phyloP scores from a whole-genome alignment of 176 grass and related monocot species.

The Oryza coarctata region DNA sequence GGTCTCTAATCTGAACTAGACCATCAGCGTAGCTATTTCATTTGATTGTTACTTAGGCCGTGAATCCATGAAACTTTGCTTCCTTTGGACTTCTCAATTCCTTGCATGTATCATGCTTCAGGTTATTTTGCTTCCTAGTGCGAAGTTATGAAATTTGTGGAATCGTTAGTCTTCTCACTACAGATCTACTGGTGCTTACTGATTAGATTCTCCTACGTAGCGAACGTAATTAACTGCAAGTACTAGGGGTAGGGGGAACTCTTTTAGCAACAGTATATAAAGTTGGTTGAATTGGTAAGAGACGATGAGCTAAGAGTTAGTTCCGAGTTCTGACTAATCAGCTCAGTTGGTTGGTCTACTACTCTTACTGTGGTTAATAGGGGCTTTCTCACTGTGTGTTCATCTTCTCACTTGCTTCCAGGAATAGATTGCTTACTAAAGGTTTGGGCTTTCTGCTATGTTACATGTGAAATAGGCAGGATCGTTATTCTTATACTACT shows the following conservation, averaged over 20 bases:
- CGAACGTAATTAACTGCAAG: neutral
- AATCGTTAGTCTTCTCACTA: slow-evolving; percentile 1
- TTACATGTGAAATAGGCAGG: neutral
- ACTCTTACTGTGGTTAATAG: neutral
- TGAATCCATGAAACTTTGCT: neutral
- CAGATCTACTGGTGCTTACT: slow-evolving; percentile 2
- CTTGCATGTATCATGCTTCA: neutral
- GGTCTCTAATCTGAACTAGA: neutral
- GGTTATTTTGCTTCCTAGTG: neutral
- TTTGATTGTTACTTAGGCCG: slow-evolving; percentile 1
- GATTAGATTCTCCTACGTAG: neutral
- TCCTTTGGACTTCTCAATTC: neutral
- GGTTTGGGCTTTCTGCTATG: neutral
- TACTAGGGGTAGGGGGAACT: neutral
- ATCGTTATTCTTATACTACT: neutral
- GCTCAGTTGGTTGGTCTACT: neutral
- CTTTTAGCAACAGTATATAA: neutral
- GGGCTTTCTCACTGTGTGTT: neutral
- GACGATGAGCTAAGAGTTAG: neutral
- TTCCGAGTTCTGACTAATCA: neutral
- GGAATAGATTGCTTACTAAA: neutral
- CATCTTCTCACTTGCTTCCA: slow-evolving; percentile 7
- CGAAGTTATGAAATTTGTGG: neutral
- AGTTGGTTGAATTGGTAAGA: neutral
- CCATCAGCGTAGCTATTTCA: neutral